Conservation (phyloP, 495 filamentous ascomycete species). For the Penicillium longicatenatum region DNA sequence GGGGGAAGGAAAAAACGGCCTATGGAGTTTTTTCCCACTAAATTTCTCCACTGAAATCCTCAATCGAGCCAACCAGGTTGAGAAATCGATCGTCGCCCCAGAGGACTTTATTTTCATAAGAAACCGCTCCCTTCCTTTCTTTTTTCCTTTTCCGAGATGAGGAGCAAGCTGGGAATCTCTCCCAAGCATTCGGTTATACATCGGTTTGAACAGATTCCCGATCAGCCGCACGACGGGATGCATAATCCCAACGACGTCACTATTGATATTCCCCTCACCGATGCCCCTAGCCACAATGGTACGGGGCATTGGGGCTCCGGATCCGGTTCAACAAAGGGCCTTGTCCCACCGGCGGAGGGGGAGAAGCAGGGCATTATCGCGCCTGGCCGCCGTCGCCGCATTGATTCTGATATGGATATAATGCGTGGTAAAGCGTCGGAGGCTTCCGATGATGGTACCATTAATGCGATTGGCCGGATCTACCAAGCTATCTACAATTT, state of each 20-base stretch:
- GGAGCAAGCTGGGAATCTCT: slow-evolving; percentile 33
- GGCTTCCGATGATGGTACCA: slow-evolving; percentile 56
- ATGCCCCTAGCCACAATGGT: slow-evolving; percentile 46
- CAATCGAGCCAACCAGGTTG: slow-evolving; percentile 18
- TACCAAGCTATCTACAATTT: slow-evolving; percentile 85
- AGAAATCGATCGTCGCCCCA: neutral
- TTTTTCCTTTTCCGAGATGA: slow-evolving; percentile 27
- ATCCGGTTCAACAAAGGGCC: slow-evolving; percentile 28
- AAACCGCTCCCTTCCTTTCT: slow-evolving; percentile 1
- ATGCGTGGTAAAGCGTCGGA: slow-evolving; percentile 44
- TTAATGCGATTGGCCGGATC: slow-evolving; percentile 83
- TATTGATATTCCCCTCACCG: slow-evolving; percentile 58
- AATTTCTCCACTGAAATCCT: slow-evolving; percentile 8
- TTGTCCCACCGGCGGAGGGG: slow-evolving; percentile 16
- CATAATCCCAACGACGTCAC: slow-evolving; percentile 57
- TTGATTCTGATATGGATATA: slow-evolving; percentile 44
- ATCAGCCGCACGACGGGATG: slow-evolving; percentile 41
- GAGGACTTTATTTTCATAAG: slow-evolving; percentile 7
- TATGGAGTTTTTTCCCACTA: slow-evolving; percentile 6
- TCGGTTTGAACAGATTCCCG: slow-evolving; percentile 51
- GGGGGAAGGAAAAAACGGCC: slow-evolving; percentile 5
- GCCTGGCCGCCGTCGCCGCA: slow-evolving; percentile 49
- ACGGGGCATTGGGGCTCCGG: slow-evolving; percentile 38
- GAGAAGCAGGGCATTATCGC: slow-evolving; percentile 52
- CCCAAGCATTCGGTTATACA: slow-evolving; percentile 43